Base-by-base conservation (phyloP, 2,329 filamentous ascomycete species). In the Aspergillus latus region DNA sequence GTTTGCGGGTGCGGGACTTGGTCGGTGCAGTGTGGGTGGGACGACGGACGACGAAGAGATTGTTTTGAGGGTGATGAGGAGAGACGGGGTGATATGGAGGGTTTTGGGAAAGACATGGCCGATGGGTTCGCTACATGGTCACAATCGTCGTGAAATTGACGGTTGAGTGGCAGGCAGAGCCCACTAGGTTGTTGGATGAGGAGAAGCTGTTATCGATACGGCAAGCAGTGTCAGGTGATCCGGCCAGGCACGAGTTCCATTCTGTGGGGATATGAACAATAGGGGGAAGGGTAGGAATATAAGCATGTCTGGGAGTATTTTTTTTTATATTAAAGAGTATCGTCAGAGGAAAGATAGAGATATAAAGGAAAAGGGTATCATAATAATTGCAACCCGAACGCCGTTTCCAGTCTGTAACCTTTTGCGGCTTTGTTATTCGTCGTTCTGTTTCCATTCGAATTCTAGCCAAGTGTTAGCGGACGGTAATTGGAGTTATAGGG, bases 401-500 rank as follows among this genome's bases (percentile, higher is more conserved):
- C 59, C 57, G 49, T 52, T 37, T 40, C 26, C 32, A 32, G n/a
- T 46, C 42, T 11, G 36, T 16, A 48, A 29, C 6, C 16, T 43
- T 16, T 4, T n/a, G n/a, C 13, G 13, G 47, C 5, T 52, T 32
- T 50, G 13, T 64, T 59, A 69, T 56, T 75, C 70, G 11, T 71
- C 74, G 32, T 69, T 72, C 62, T 78, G 73, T 58, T 80, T 80
- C 79, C 78, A 81, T 66, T 82, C 79, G 58, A 82, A 82, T 71
- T 82, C 80, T 82, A 64, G 21, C 40, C 7, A 16, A 10, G 54
- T 28, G 11, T 68, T 58, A 64, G 64, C 63, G 55, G 58, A 51
- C 29, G 37, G 7, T 21, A 49, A 32, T 15, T 1, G 34, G 3
- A 51, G 11, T 28, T 32, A 8, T 9, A 29, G 13, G 30, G 16